Base-by-base conservation (phyloP, 805 yeast genomes). In the Myxozyma mucilagina region DNA sequence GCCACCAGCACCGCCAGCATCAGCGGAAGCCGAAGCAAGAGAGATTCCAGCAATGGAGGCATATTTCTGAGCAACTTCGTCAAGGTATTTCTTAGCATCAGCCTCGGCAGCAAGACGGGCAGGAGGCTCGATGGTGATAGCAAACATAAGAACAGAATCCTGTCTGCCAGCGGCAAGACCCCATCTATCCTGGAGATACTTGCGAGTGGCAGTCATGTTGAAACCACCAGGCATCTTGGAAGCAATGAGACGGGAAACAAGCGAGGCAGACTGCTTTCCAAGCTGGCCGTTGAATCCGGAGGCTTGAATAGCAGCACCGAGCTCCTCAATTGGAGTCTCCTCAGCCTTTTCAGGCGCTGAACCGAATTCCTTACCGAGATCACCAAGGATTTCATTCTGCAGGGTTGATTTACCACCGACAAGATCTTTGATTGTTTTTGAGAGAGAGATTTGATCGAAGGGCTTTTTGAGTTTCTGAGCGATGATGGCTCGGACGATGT, bases 171-270 rank as follows among this genome's bases (percentile, higher is more conserved):
- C 65, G 67, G 89, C 96, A 70, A 94, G 83, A 69, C 99, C 99
- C 89, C 89, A 94, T 76, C 93, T 85, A 48, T 92, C 74, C 79
- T 89, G 92, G 75, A 94, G 84, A 78, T 94, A 89, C 76, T 92
- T 90, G 81, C 97, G 87, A 55, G 97, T 96, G 67, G 83, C 80
- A 64, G 97, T 87, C 69, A 93, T 87, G 51, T 96, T 88, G 78
- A 93, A 94, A 20, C 99, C 99, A 83, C 99, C 99, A 57, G 99
- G 98, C 98, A 94, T 94, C 80, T 94, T 94, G 34, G 97, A 87
- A 10, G 98, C 86, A 80, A 92, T 88, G 72, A 94, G 82, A 78
- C 97, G 87, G 65, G 96, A 89, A 66, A 93, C 81, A 71, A 94
- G 82, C 34, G 97, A 87, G 42, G 91, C 78, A 1, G 98, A 87